Conservation (phyloP, 2,329 filamentous ascomycete genomes). For the Chaetomium olivaceum region DNA sequence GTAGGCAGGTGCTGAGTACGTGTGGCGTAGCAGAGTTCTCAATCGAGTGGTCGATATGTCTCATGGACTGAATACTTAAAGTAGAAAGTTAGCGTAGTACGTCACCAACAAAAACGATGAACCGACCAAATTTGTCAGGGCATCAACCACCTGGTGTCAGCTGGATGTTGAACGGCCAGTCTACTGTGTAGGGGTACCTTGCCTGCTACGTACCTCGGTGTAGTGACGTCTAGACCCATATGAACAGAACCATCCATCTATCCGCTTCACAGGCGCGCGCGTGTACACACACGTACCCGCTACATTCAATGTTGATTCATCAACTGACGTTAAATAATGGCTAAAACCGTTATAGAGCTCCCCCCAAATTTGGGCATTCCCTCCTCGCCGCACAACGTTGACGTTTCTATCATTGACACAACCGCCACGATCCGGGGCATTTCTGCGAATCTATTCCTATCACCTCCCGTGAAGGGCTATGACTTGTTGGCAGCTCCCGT, state of each 20-base stretch:
- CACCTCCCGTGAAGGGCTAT: slow-evolving; percentile 36
- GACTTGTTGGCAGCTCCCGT: slow-evolving; percentile 34
- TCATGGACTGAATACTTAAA: neutral
- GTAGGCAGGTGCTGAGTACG: neutral
- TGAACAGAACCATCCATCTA: neutral
- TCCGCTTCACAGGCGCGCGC: neutral
- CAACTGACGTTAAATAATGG: neutral
- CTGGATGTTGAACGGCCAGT: too few species aligned
- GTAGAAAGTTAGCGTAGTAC: neutral
- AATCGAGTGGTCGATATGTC: neutral
- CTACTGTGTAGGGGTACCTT: too few species aligned
- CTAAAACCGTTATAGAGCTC: slow-evolving; percentile 9
- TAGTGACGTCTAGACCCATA: neutral
- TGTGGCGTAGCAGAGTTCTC: neutral
- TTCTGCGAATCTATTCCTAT: slow-evolving; percentile 30
- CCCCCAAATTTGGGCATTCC: slow-evolving; percentile 40
- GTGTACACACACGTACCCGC: neutral
- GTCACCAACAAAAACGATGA: too few species aligned
- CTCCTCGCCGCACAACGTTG: slow-evolving; percentile 36
- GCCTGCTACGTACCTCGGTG: too few species aligned
- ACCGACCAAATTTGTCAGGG: neutral
- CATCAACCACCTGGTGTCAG: neutral
- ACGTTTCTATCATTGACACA: slow-evolving; percentile 40
- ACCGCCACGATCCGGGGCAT: slow-evolving; percentile 33
- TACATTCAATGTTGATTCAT: neutral